phyloP scores from a whole-genome alignment of 1,139 yeast species.

The Hemisphaericaspora lyxosophila region DNA sequence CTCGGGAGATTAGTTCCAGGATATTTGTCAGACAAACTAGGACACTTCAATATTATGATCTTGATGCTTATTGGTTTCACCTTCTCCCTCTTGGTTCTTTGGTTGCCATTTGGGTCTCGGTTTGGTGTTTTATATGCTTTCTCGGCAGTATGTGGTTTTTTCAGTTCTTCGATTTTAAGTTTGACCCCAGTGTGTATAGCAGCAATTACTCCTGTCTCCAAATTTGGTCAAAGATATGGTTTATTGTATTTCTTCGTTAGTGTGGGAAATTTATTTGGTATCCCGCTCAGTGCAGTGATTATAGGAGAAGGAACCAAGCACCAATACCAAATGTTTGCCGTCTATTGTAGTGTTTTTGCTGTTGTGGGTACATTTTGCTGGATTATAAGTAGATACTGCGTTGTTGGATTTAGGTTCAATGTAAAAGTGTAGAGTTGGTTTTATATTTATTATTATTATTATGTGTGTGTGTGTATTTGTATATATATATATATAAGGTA shows the following conservation, averaged over 20 bases:
- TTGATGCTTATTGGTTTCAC: slow-evolving; percentile 41
- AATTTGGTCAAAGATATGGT: slow-evolving; percentile 44
- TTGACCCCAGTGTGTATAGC: slow-evolving; percentile 43
- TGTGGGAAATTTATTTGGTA: slow-evolving; percentile 38
- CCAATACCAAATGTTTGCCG: slow-evolving; percentile 26
- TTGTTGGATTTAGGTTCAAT: slow-evolving; percentile 24
- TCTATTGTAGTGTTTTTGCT: slow-evolving; percentile 23
- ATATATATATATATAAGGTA: too few relatives aligned
- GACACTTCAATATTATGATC: slow-evolving; percentile 42
- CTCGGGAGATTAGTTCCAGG: slow-evolving; percentile 43
- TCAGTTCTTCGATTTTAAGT: slow-evolving; percentile 19
- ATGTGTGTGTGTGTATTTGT: too few relatives aligned
- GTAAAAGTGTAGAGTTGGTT: slow-evolving; percentile 17
- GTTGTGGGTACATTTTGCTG: slow-evolving; percentile 22
- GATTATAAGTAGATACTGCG: slow-evolving; percentile 20
- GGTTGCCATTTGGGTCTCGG: slow-evolving; percentile 56
- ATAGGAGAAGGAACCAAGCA: slow-evolving; percentile 34
- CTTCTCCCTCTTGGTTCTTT: slow-evolving; percentile 40
- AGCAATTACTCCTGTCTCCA: slow-evolving; percentile 27
- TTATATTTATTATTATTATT: not conserved
- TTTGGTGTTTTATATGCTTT: slow-evolving; percentile 44
- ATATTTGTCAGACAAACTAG: slow-evolving; percentile 35
- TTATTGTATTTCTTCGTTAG: slow-evolving; percentile 40
- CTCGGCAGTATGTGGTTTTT: slow-evolving; percentile 53
- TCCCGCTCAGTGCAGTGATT: slow-evolving; percentile 47